These are phyloP conservation scores for Acorus gramineus DNA, from an alignment of 106 monocot genomes.

Conservation along the genomic window DNA sequence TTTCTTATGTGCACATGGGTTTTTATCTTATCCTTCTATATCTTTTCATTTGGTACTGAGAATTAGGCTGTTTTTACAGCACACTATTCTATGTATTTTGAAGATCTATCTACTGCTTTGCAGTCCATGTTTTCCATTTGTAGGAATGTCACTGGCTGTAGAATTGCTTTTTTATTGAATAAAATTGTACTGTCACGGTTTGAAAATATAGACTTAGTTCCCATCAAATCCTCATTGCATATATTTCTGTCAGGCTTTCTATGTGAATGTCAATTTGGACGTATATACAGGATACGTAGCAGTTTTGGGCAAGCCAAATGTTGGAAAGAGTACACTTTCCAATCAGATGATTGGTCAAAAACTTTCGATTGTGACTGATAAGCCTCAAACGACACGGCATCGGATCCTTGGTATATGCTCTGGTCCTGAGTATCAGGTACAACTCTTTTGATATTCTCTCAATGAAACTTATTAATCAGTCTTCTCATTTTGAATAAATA, in stretches of 20 bases:
- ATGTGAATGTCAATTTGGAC: background rate
- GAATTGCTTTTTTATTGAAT: background rate
- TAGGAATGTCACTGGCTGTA: background rate
- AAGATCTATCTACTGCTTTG: too few species aligned
- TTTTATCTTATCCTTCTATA: too few species aligned
- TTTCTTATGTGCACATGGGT: too few species aligned
- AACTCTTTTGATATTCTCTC: slow-evolving; percentile 9
- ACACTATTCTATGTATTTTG: too few species aligned
- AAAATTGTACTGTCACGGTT: background rate
- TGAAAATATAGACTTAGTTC: background rate
- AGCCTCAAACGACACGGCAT: slow-evolving; percentile 95
- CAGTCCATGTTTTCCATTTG: too few species aligned
- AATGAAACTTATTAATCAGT: background rate
- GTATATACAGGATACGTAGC: slow-evolving; percentile 84
- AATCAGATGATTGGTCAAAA: slow-evolving; percentile 99
- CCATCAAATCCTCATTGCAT: background rate
- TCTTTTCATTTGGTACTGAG: too few species aligned
- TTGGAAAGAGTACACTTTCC: slow-evolving; percentile 97
- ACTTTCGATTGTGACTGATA: slow-evolving; percentile 96
- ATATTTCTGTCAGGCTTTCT: background rate
- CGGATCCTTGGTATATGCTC: slow-evolving; percentile 97
- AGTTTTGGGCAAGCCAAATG: slow-evolving; percentile 92
- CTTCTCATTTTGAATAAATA: background rate
- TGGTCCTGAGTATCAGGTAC: slow-evolving; percentile 85
- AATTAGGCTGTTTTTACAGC: too few species aligned